Conservation (phyloP, 768 basidiomycete species). For the Pleurotus ostreatus region DNA sequence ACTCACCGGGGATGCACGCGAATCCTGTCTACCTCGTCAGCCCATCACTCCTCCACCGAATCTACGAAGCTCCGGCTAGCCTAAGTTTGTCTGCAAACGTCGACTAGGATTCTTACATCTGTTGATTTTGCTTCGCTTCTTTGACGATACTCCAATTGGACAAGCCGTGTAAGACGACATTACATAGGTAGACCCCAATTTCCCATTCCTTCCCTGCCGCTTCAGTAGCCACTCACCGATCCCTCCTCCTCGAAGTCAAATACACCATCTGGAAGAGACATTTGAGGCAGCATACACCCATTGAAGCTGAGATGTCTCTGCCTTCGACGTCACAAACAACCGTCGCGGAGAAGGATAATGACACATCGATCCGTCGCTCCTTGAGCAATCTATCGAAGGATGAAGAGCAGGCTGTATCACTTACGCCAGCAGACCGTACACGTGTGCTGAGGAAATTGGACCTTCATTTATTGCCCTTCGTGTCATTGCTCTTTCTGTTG, state of each 20-base stretch:
- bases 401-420: not conserved
- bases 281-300: no score
- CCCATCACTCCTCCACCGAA: no score
- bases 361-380: not conserved
- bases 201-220: no score
- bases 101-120: not conserved
- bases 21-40: no score
- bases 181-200: not conserved
- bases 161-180: not conserved
- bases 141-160: not conserved
- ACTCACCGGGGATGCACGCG: no score
- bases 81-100: not conserved
- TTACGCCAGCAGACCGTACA: not conserved
- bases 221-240: no score
- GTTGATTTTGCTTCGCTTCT: not conserved
- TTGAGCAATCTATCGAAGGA: not conserved
- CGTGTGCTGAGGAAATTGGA: constrained; percentile 19
- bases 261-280: not conserved
- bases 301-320: not conserved
- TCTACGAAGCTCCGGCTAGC: not conserved
- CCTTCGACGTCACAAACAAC: not conserved
- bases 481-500: constrained; percentile 32
- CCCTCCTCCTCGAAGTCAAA: no score
- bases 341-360: not conserved
- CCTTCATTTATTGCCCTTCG: constrained; percentile 28